Evolutionary conservation across 2,329 filamentous ascomycete genomes (phyloP).

Genomic region (Elsinoe australis): DNA sequence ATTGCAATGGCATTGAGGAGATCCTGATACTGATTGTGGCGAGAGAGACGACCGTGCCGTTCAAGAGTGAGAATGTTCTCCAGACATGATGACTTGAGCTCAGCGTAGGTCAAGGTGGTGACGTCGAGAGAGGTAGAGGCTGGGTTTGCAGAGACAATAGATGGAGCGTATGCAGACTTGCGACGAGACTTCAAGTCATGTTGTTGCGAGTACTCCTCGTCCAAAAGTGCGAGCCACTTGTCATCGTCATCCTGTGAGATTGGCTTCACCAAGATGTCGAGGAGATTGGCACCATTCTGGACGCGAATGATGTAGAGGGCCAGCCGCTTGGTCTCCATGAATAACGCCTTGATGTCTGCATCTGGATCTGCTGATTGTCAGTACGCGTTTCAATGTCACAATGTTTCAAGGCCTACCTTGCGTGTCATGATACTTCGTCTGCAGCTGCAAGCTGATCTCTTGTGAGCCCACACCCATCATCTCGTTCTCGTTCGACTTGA

Average conservation of each 20-base stretch:
- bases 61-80: slow-evolving; percentile 92
- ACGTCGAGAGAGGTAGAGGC: slow-evolving; percentile 63
- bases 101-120: slow-evolving; percentile 78
- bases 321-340: slow-evolving; percentile 97
- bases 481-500: slow-evolving; percentile 92
- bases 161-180: slow-evolving; percentile 20
- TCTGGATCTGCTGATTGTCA: slow-evolving; percentile 60
- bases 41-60: slow-evolving; percentile 69
- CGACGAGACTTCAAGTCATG: slow-evolving; percentile 46
- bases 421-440: slow-evolving; percentile 78
- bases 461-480: slow-evolving; percentile 77
- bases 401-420: slow-evolving; percentile 46
- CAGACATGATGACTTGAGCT: slow-evolving; percentile 84
- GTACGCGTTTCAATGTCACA: slow-evolving; percentile 16
- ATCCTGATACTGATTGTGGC: slow-evolving; percentile 89
- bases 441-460: slow-evolving; percentile 85
- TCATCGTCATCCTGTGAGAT: slow-evolving; percentile 80
- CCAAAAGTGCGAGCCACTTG: slow-evolving; percentile 73
- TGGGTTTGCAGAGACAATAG: slow-evolving; percentile 20
- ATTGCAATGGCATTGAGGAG: slow-evolving; percentile 94
- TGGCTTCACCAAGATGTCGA: slow-evolving; percentile 89
- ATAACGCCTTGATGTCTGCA: slow-evolving; percentile 81
- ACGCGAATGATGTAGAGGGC: slow-evolving; percentile 96
- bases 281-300: slow-evolving; percentile 82
- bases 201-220: slow-evolving; percentile 56